phyloP scores from a whole-genome alignment of 2,329 filamentous ascomycete genomes.

The Colletotrichum salicis region DNA sequence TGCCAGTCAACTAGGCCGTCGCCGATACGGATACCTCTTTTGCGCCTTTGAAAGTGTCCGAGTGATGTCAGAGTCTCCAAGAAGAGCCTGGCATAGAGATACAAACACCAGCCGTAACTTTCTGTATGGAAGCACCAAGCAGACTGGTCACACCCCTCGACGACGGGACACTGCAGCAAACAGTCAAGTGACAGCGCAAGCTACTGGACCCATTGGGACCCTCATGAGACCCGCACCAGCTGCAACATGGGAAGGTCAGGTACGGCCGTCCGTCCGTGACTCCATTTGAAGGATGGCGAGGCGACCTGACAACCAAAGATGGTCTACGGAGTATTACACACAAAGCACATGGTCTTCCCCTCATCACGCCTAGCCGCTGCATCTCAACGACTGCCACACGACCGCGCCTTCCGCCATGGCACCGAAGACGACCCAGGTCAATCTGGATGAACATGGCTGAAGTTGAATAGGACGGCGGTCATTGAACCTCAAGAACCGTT shows the following conservation, averaged over 20 bases:
- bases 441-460: neutral
- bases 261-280: slow-evolving; percentile 17
- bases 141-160: neutral
- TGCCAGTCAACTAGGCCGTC: neutral
- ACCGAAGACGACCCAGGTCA: slow-evolving; percentile 1
- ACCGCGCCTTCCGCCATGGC: slow-evolving; percentile 16
- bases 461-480: neutral
- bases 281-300: slow-evolving; percentile 20
- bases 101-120: neutral
- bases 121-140: neutral
- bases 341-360: neutral
- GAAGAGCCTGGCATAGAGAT: slow-evolving; percentile 6
- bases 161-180: neutral
- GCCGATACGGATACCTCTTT: neutral
- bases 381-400: neutral
- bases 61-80: slow-evolving; percentile 25
- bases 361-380: neutral
- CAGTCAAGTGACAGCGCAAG: slow-evolving; percentile 33
- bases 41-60: neutral
- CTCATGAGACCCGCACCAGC: slow-evolving; percentile 25
- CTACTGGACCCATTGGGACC: slow-evolving; percentile 21
- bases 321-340: neutral
- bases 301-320: slow-evolving; percentile 17
- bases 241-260: slow-evolving; percentile 27
- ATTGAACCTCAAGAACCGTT: neutral